Base-by-base conservation (phyloP, 2,329 filamentous ascomycete species). In the Penicillium sp. region DNA sequence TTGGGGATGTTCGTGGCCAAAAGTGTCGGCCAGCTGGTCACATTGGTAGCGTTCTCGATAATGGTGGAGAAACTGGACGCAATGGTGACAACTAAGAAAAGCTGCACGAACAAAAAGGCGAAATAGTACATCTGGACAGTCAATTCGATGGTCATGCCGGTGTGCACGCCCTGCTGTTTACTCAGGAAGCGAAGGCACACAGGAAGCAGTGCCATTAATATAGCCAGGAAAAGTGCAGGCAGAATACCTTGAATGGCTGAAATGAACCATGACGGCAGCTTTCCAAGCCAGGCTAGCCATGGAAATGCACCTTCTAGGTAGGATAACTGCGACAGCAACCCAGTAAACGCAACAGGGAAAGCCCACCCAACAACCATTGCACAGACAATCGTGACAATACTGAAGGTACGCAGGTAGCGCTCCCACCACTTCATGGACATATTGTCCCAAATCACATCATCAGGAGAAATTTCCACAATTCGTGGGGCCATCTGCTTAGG, bases 371-470 rank as follows among this genome's bases (percentile, higher is more conserved):
- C 79, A 48, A 96, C 84, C 82, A 97, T 91, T 6, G 81, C 89
- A 33, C 81, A 72, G 7, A 96, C 87, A 23, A 89, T 65, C 7
- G 77, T 73, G 27, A 90, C 76, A 11, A 93, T 87, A 8, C 88
- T 70, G 33, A 79, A 82, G 2, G 86, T 86, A 26, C 91, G 85
- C 27, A 91, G 67, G 81, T 93, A 96, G 54, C 88, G 84, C 59
- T 93, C 87, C 92, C 92, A 97, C 93, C 94, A 97, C 52, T 83
- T 86, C 65, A 97, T 89, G 0, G 91, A 92, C 87, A 99, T 93
- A 69, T 99, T 99, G 62, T 95, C 90, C 94, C 94, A 99, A 40
- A 95, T 82, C 8, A 99, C 91, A 69, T 97, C 92, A 42, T 88
- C 87, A 0, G 94, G 94, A 6, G 92, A 91, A 45, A 99, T 92